Base-by-base conservation (phyloP, 2,329 filamentous ascomycete genomes). In the Ophiostoma sp. region DNA sequence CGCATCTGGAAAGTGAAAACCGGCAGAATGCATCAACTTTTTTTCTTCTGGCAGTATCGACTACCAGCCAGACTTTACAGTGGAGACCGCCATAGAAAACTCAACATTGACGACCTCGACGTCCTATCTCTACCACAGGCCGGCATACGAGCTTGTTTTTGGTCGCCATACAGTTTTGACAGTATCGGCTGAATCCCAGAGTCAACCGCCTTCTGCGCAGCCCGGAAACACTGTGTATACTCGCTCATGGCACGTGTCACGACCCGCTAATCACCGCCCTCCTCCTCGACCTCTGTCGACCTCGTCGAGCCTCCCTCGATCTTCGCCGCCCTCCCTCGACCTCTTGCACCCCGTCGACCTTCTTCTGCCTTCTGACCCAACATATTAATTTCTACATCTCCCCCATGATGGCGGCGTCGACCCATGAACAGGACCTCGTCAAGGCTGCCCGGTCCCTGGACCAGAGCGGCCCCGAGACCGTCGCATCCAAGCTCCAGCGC, bases 371-470 rank as follows among this genome's bases (percentile, higher is more conserved):
- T 27, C n/a, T 27, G 2, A 27, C 2, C 27, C 27, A 27, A 27
- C 27, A 27, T 2, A 27, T 27, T 14, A 0, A 38, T 18, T 4
- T 36, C 63, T 4, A 16, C 14, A 4, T 2, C 38, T 5, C 60
- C 40, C 9, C 60, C 60, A 16, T 9, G 14, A 74, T 72, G 71
- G 67, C 68, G 27, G 67, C 67, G 27, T 27, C 27, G 27, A 27
- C 27, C 27, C 27, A 27, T 18, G 68, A 67, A 60, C 52, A 66
- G 71, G 69, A 73, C 74, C 81, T 87, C 71, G 80, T 86, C 73
- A 82, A 81, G 75, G 80, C 80, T 68, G 82, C 84, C 42, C 80
- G 83, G 76, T 78, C 81, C n/a, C 81, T 87, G 65, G 84, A 87
- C 71, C 82, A 86, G 69, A 80, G 78, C 69, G 80, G 78, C 49